A percentile compares a stretch with the other conserved stretches of the same genome.
Conservation (phyloP, 345 rosid genomes). For the Barbarea vulgaris region DNA sequence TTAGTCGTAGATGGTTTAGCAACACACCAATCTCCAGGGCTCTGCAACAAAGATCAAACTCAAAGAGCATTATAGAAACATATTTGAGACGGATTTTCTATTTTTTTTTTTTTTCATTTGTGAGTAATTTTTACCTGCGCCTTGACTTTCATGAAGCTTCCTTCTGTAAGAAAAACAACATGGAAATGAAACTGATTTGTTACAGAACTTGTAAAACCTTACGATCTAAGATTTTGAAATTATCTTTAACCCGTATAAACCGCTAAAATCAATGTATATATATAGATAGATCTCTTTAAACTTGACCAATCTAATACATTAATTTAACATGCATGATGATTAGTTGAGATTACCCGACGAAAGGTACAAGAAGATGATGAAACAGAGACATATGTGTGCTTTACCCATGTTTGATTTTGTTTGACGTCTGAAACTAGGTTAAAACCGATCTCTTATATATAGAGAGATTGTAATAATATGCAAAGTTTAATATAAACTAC, state of each 20-base stretch:
- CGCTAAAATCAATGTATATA: not conserved
- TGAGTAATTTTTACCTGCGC: constrained; percentile 5
- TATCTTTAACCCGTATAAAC: not conserved
- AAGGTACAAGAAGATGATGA: constrained; percentile 20
- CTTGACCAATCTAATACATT: not conserved
- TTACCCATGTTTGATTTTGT: constrained; percentile 18
- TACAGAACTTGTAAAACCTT: not conserved
- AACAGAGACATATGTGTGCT: constrained; percentile 2
- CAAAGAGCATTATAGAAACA: not conserved
- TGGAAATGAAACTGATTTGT: not conserved
- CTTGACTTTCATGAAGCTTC: not conserved
- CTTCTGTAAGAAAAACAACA: constrained; percentile 8
- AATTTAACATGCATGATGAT: not conserved
- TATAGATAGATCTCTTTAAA: not conserved
- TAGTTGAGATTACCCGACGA: constrained; percentile 13
- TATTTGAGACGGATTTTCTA: not conserved
- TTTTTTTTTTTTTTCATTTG: not conserved
- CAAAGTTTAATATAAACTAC: not conserved
- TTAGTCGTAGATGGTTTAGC: constrained; percentile 10
- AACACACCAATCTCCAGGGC: constrained; percentile 11
- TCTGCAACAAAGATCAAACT: not conserved
- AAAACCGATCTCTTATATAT: not conserved
- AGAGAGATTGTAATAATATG: not conserved
- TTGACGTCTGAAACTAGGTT: not conserved
- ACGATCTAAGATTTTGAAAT: not conserved